phyloP scores from a whole-genome alignment of 164 flowering plant species.

The Annona squamosa region DNA sequence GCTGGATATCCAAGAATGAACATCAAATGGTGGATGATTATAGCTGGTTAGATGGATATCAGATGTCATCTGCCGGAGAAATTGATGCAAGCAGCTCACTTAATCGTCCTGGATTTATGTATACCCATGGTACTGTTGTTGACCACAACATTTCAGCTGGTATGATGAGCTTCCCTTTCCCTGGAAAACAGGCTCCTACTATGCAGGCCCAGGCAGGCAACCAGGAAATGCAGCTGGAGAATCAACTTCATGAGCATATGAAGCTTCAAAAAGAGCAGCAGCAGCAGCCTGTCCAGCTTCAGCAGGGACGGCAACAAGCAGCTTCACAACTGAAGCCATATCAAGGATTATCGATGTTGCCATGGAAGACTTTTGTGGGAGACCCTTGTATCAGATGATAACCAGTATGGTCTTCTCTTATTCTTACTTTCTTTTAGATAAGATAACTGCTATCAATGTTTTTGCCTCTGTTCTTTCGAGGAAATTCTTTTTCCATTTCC shows the following conservation, averaged over 20 bases:
- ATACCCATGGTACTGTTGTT: constrained; percentile 19
- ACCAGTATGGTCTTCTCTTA: constrained; percentile 29
- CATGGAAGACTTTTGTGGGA: constrained; percentile 79
- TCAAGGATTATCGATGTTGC: constrained; percentile 72
- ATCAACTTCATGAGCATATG: constrained; percentile 35
- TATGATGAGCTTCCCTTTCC: constrained; percentile 62
- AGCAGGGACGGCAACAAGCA: constrained; percentile 42
- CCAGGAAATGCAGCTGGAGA: constrained; percentile 44
- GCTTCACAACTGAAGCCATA: constrained; percentile 50
- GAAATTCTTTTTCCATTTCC: background rate
- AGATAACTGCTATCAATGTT: background rate
- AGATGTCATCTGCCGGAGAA: constrained; percentile 33
- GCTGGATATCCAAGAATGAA: constrained; percentile 27
- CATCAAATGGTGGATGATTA: constrained; percentile 58
- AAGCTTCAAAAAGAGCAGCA: constrained; percentile 41
- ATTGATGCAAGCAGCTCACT: constrained; percentile 24
- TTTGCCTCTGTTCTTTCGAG: background rate
- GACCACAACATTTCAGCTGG: constrained; percentile 35
- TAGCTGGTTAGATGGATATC: constrained; percentile 90
- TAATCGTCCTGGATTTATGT: constrained; percentile 18
- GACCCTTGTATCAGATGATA: constrained; percentile 20
- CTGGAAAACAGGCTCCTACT: constrained; percentile 67
- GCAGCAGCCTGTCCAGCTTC: constrained; percentile 30
- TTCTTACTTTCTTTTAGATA: constrained; percentile 4
- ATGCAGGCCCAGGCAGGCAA: constrained; percentile 37